phyloP scores from a whole-genome alignment of 2,329 filamentous ascomycete species.

The Didymella lethalis region DNA sequence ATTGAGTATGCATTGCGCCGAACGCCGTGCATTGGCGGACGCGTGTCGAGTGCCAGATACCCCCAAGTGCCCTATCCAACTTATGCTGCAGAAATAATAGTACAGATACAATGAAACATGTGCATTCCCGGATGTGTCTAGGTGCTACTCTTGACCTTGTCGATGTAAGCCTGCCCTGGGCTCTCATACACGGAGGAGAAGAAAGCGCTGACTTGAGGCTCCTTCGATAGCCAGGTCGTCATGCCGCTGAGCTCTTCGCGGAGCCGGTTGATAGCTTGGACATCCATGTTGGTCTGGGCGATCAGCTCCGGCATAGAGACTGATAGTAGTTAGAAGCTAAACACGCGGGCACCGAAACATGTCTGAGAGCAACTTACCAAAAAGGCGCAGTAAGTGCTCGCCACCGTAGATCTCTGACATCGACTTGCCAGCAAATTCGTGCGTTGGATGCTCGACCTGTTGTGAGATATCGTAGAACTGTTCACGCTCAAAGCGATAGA shows the following conservation, averaged over 20 bases:
- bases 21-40: constrained; percentile 9
- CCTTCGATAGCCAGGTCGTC: constrained; percentile 80
- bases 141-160: constrained; percentile 63
- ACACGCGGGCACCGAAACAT: not conserved
- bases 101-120: constrained; percentile 20
- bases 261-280: constrained; percentile 85
- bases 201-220: constrained; percentile 72
- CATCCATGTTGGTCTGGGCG: constrained; percentile 97
- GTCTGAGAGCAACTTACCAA: constrained; percentile 68
- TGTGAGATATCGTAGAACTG: constrained; percentile 84
- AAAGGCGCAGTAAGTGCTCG: constrained; percentile 87
- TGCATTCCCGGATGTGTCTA: constrained; percentile 18
- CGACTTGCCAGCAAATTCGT: constrained; percentile 72
- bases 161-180: constrained; percentile 73
- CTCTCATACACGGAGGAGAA: constrained; percentile 81
- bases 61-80: constrained; percentile 12
- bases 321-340: constrained; percentile 47
- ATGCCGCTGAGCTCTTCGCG: constrained; percentile 89
- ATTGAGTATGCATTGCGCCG: constrained; percentile 12
- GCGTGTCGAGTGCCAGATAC: constrained; percentile 1
- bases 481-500: constrained; percentile 92
- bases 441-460: constrained; percentile 68
- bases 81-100: constrained; percentile 27
- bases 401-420: constrained; percentile 87
- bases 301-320: constrained; percentile 92